Evolutionary conservation across 73 alveolate species (phyloP), one percentile per base, ranked within the genome.

Genomic region (Paramecium sexaurelia): DNA sequence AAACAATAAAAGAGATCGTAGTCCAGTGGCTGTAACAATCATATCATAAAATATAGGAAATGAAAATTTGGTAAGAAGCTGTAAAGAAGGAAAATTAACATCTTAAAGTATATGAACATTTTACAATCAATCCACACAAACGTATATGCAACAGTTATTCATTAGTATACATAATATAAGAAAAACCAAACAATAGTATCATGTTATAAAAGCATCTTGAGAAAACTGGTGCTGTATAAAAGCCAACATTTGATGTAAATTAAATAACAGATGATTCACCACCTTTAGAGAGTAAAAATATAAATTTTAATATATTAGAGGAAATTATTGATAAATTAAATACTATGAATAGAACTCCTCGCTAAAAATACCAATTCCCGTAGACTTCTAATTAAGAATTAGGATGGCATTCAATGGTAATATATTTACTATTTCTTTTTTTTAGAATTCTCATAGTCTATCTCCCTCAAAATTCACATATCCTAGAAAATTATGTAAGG

Each of bases 291-390:
- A 87, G 85, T 26, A 40, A 66, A 17, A 17, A 6, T n/a, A 29
- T 35, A 17, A n/a, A 7, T 27, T 17, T 22, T n/a, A 11, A 41
- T 11, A 9, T 7, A 10, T 26, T 37, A 88, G 94, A 88, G 87
- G 94, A 88, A 1, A 88, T 88, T 0, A 20, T 88, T 33, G 85
- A 75, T 6, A 88, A 88, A 56, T 35, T 88, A 67, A 37, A 75
- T 1, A 88, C 91, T 6, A 88, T 88, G 84, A 88, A 88, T 88
- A 27, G 87, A 47, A 88, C 94, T 37, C 94, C 94, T 35, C 66
- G 94, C 7, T 68, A 88, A 33, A 88, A 69, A 51, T 88, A 88
- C 71, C 32, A 88, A 32, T 88, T 68, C 27, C 94, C 94, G 3
- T 43, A 88, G 51, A 88, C 94, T 22, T 75, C 94, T 6, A 88